Evolutionary conservation across 192 early-diverging fungal species (phyloP), one percentile per base, ranked within the genome.

Genomic region (Coemansia sp.): DNA sequence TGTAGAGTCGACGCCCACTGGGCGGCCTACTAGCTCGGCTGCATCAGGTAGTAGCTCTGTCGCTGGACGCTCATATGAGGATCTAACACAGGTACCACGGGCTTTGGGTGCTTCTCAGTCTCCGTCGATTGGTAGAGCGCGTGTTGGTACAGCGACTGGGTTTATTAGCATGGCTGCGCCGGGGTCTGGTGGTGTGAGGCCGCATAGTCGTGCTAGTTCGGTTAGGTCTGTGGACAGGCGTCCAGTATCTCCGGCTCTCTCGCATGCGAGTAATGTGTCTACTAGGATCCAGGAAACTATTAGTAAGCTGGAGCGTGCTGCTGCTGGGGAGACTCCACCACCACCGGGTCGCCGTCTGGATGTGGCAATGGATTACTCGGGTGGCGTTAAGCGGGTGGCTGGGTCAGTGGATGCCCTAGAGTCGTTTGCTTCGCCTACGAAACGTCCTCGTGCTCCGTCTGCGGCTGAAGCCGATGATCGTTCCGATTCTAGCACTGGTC

Each of bases 231-330:
- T 46, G 27, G 27, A 27, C 27, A 27, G 27, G 9, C 70, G 80
- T 12, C 49, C 80, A 0, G 79, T 27, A n/a, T 82, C 80, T 13
- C 75, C 80, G 20, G 80, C 80, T 20, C 49, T 78, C 10, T 83
- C 80, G 18, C 71, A 71, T 15, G 60, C 47, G 20, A 83, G 80
- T 46, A 78, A 66, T 10, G 75, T 77, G 8, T 83, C 80, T 8
- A 57, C 63, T 7, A 47, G 80, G 0, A 64, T 83, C 15, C 75
- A 78, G 60, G 75, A 78, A 4, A 67, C 80, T 13, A 83, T 83
- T 13, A 61, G 60, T 47, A 60, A 68, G 52, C 50, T 83, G 47
- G 75, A 82, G 53, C 68, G 75, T 11, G 71, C 71, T 6, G 61
- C 46, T 41, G 47, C 53, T 8, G 69, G 34, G 3, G 49, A 31